Percentiles rank a stretch among this genome's conserved stretches.
These are phyloP conservation scores for Phanerodontia chrysosporium DNA, from an alignment of 768 basidiomycete genomes.

Conservation along the genomic window DNA sequence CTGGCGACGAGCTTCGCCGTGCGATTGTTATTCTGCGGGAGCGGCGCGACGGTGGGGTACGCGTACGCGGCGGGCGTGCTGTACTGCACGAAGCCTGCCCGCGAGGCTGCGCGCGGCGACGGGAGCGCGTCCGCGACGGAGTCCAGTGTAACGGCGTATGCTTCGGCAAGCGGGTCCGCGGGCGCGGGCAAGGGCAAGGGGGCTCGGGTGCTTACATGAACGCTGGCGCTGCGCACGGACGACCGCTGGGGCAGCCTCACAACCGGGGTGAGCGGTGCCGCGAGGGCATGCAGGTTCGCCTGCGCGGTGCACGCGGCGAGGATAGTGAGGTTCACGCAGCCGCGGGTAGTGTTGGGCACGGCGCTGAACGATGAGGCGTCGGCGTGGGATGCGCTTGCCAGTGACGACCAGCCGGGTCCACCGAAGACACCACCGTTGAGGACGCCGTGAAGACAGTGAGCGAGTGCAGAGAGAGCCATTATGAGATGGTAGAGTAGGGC, in stretches of 20 bases:
- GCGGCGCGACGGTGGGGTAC: conserved; percentile 1
- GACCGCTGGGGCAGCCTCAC: conserved; percentile 13
- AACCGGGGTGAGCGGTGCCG: conserved; percentile 14
- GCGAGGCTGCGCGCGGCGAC: conserved; percentile 4
- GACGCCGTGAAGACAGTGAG: conserved; percentile 14
- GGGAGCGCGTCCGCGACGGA: neutral
- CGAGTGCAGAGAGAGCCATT: conserved; percentile 15
- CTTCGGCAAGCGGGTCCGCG: conserved; percentile 25
- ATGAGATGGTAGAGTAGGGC: neutral
- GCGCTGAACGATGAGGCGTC: conserved; percentile 13
- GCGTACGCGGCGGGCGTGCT: conserved; percentile 6
- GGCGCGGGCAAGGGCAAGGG: neutral
- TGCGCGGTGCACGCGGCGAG: conserved; percentile 12
- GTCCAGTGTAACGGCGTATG: neutral
- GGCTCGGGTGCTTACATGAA: conserved; percentile 13
- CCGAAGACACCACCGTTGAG: conserved; percentile 8
- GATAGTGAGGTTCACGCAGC: conserved; percentile 10
- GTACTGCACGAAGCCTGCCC: conserved; percentile 1
- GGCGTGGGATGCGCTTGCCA: conserved; percentile 2
- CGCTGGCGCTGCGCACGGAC: conserved; percentile 8
- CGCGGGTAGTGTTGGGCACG: conserved; percentile 20
- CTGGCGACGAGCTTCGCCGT: conserved; percentile 52
- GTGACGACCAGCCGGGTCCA: conserved; percentile 11
- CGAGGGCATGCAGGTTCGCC: neutral
- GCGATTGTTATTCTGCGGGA: conserved; percentile 27